Conservation (phyloP, 225 moss, liverwort and hornwort genomes). For the Pleurozium schreberi region DNA sequence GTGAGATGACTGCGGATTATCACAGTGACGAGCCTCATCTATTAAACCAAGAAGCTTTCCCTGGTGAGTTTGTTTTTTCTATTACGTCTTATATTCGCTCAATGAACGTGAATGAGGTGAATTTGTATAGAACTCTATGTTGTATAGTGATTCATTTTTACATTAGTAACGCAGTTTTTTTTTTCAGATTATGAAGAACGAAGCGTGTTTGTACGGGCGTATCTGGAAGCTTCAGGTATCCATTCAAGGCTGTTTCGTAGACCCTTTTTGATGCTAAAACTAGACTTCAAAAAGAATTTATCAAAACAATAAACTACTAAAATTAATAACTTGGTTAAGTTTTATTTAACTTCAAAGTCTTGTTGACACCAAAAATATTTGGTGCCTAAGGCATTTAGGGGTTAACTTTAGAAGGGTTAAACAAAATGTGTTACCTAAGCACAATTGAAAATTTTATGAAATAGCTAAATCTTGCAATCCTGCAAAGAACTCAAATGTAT, state of each 20-base stretch:
- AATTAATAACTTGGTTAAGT: too few species aligned
- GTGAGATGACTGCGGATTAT: constrained; percentile 97
- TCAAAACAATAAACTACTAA: too few species aligned
- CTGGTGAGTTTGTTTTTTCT: constrained; percentile 28
- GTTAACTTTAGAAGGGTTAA: neutral
- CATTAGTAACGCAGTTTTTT: neutral
- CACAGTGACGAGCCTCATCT: constrained; percentile 78
- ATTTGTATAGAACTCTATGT: neutral
- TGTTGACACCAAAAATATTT: too few species aligned
- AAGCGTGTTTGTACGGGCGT: constrained; percentile 28
- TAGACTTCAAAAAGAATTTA: too few species aligned
- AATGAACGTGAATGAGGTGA: neutral
- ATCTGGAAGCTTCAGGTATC: constrained; percentile 68
- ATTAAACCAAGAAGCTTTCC: constrained; percentile 47
- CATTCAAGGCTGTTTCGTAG: neutral
- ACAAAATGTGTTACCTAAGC: neutral
- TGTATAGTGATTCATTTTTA: neutral
- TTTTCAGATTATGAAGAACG: constrained; percentile 47
- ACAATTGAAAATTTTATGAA: neutral
- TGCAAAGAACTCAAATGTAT: neutral
- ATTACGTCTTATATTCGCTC: neutral
- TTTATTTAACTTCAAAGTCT: too few species aligned
- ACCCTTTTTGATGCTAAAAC: too few species aligned
- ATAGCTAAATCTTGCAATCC: neutral
- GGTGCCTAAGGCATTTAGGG: too few species aligned